Evolutionary conservation across 192 early-diverging fungal genomes (phyloP), one percentile per base, ranked within the genome.

Genomic region (Backusella mclennaniae): DNA sequence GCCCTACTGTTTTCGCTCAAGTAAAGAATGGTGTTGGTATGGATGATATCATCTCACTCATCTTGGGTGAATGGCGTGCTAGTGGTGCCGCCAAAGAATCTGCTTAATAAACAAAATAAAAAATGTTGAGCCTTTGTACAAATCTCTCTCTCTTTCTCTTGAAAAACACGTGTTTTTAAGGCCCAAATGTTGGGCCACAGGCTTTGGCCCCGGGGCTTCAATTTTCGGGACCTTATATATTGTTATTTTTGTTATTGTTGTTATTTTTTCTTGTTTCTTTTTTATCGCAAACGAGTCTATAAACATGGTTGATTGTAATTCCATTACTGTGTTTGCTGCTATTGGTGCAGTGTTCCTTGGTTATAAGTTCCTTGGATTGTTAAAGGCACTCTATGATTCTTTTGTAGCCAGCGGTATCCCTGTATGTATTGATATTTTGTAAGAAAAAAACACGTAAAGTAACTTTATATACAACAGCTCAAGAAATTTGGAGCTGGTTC

Each of bases 1-100:
- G 97, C 0, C 97, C 97, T 11, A 96, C 95, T 6, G 86, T 96
- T 6, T 97, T 98, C 88, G 91, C 96, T 39, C 95, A 96, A 52
- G 92, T 98, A 80, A 96, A 95, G 87, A 92, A 97, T 75, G 94
- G 92, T 44, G 89, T 92, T 77, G 94, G 91, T 35, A 86, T 98
- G 76, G 91, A 95, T 56, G 89, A 90, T 52, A 93, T 98, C 71
- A 90, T 96, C 67, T 79, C 86, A 12, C 84, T 92, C 23, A 94
- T 98, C 71, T 82, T 98, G 14, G 84, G 79, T 63, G 86, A 85
- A 67, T 90, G 87, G 82, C 77, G 74, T 53, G 83, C 87, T 52
- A 86, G 87, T 73, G 87, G 85, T 36, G 89, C 89, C 41, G 71
- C 76, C 17, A 71, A 63, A 63, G 52, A 38, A 74, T 69, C 36